phyloP scores from a whole-genome alignment of 129 eudicot genomes.

The Cynara cardunculus region DNA sequence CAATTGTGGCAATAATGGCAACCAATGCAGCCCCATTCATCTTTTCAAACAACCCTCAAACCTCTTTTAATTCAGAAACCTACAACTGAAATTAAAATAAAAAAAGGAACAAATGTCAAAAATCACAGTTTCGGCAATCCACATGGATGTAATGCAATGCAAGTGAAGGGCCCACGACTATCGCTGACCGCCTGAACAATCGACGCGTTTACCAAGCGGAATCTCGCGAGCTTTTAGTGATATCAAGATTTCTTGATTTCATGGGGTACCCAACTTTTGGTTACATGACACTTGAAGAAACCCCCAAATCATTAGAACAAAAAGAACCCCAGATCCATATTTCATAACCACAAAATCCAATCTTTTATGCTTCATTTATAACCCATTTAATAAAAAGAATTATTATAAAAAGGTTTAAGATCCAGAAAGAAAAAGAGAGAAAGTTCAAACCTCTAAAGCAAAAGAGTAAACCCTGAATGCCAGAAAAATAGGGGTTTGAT shows the following conservation, averaged over 20 bases:
- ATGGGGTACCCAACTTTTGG: slow-evolving; percentile 2
- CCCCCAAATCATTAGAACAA: not conserved
- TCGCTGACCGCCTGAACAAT: too few relatives aligned
- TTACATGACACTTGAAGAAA: not conserved
- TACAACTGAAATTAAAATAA: not conserved
- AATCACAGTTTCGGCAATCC: not conserved
- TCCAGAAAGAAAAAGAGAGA: slow-evolving; percentile 5
- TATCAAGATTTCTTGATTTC: slow-evolving; percentile 10
- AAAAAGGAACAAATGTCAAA: slow-evolving; percentile 2
- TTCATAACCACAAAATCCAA: not conserved
- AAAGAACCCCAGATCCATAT: slow-evolving; percentile 12
- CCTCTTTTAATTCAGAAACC: not conserved
- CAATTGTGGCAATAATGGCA: slow-evolving; percentile 69
- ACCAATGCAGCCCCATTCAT: slow-evolving; percentile 74
- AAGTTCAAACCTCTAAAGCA: slow-evolving; percentile 15
- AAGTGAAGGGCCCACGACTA: too few relatives aligned
- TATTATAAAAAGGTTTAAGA: slow-evolving; percentile 6
- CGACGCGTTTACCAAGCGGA: too few relatives aligned
- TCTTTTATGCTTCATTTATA: not conserved
- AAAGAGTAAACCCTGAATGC: not conserved
- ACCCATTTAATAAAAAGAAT: slow-evolving; percentile 1
- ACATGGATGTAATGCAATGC: too few relatives aligned
- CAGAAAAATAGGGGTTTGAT: not conserved
- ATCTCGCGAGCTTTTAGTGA: not conserved
- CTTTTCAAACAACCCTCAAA: slow-evolving; percentile 17